Evolutionary conservation across 2,329 filamentous ascomycete species (phyloP), one percentile per base, ranked within the genome.

Genomic region (Fusarium caatingaense): DNA sequence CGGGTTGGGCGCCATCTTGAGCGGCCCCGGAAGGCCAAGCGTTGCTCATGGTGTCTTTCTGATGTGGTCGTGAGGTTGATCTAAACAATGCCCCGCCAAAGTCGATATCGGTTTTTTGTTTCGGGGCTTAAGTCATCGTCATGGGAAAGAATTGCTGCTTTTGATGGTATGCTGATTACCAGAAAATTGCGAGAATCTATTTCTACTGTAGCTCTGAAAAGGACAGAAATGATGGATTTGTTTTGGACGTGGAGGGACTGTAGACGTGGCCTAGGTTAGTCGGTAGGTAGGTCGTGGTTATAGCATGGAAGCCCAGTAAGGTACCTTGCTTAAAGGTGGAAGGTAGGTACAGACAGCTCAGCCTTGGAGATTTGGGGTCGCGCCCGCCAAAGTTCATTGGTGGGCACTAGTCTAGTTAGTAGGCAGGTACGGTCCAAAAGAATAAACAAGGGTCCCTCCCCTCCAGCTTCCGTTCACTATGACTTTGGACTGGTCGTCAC

Each of bases 41-140:
- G 69, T 79, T 81, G 74, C 83, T 84, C 84, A 86, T 85, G 69
- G 68, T 81, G 76, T 67, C 61, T 32, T 47, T 47, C 45, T 25
- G 56, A 49, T 48, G 59, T 56, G 55, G 60, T 63, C 30, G 56
- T 48, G 56, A 72, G 64, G 64, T 47, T 74, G 69, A 56, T 71
- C 56, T 42, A 66, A 69, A 66, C 48, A 69, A 57, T 71, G 68
- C 72, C 72, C 72, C 72, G 64, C 72, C 70, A 71, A 66, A 68
- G 59, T 73, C 44, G 51, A 59, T 66, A 47, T 21, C 10, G 66
- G 44, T 64, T 53, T 64, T 51, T 56, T 48, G 48, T 45, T 64
- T 64, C 25, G 54, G 42, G 40, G 27, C 51, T 68, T 56, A 75
- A 61, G 66, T 46, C 62, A 71, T 74, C 37, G 34, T 66, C 58